phyloP scores from a whole-genome alignment of 2,329 filamentous ascomycete genomes.

The Periconia sp. region DNA sequence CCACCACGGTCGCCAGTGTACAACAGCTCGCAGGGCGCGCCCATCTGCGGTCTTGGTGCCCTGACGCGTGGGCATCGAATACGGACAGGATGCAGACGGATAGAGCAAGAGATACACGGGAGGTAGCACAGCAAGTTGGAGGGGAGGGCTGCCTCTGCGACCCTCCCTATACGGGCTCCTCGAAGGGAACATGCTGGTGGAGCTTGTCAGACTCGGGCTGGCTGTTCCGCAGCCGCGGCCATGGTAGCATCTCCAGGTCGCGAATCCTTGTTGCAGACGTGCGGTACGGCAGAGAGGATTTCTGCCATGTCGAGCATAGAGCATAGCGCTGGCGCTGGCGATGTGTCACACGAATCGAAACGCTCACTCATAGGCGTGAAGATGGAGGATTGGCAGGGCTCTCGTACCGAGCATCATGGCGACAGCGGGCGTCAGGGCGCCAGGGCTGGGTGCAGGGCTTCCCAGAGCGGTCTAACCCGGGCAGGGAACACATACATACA shows the following conservation, averaged over 20 bases:
- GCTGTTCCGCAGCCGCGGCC: constrained; percentile 50
- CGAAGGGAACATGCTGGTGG: constrained; percentile 34
- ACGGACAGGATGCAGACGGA: constrained; percentile 38
- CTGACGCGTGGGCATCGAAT: constrained; percentile 31
- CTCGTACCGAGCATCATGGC: too few species aligned
- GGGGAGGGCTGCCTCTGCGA: constrained; percentile 31
- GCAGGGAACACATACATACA: too few species aligned
- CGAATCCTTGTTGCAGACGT: constrained; percentile 6
- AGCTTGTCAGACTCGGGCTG: constrained; percentile 49
- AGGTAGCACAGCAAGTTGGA: constrained; percentile 36
- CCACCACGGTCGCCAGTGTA: constrained; percentile 31
- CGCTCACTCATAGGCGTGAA: too few species aligned
- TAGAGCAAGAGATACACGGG: constrained; percentile 41
- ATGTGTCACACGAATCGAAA: constrained; percentile 37
- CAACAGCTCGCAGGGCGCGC: constrained; percentile 33
- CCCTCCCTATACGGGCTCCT: constrained; percentile 27
- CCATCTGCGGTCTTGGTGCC: constrained; percentile 28
- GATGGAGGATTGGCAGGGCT: too few species aligned
- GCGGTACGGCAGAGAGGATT: neutral
- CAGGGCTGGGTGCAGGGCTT: too few species aligned
- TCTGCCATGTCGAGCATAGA: constrained; percentile 4
- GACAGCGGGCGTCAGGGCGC: too few species aligned
- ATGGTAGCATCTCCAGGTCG: constrained; percentile 49
- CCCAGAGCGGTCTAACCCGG: too few species aligned
- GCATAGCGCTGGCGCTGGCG: constrained; percentile 11